Percentiles rank a stretch among this genome's conserved stretches.
Conservation (phyloP, 2,329 filamentous ascomycete species). For the Xylariaceae sp. region DNA sequence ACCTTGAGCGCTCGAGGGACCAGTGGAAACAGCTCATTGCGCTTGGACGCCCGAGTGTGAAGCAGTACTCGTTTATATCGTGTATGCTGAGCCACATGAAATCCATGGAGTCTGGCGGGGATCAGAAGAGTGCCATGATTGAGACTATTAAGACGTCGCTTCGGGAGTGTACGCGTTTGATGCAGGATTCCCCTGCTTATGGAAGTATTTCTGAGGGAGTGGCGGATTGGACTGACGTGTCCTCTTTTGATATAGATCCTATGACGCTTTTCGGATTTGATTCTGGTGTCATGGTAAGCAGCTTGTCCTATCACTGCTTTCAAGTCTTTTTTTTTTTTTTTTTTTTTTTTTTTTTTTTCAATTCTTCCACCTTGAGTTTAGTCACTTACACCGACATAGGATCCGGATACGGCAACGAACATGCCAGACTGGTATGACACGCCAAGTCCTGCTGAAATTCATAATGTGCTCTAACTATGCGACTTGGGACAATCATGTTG, state of each 20-base stretch:
- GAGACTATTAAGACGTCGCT: conserved; percentile 11
- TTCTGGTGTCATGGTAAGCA: conserved; percentile 17
- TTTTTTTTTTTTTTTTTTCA: not conserved
- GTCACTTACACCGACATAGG: conserved; percentile 1
- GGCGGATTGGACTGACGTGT: conserved; percentile 8
- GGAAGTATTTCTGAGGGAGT: not conserved
- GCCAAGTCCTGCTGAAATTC: not conserved
- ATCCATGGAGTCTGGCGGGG: conserved; percentile 10
- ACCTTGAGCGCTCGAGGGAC: conserved; percentile 14
- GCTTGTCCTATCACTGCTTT: not conserved
- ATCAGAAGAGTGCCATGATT: conserved; percentile 3
- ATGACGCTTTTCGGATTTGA: conserved; percentile 22
- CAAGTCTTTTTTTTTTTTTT: not conserved
- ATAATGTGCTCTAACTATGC: too few species aligned
- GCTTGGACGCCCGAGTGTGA: conserved; percentile 22
- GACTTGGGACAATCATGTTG: too few species aligned
- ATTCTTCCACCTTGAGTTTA: not conserved
- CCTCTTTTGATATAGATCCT: conserved; percentile 8
- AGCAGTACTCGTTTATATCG: conserved; percentile 24
- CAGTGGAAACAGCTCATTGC: conserved; percentile 22
- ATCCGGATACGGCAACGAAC: conserved; percentile 7
- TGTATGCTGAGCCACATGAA: conserved; percentile 21
- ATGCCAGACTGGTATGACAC: conserved; percentile 10
- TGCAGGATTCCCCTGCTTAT: conserved; percentile 15
- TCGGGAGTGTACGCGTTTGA: conserved; percentile 6